A percentile compares a stretch with the other conserved stretches of the same genome.
Conservation (phyloP, 1,284 basidiomycete species). For the Heterobasidion annosum region DNA sequence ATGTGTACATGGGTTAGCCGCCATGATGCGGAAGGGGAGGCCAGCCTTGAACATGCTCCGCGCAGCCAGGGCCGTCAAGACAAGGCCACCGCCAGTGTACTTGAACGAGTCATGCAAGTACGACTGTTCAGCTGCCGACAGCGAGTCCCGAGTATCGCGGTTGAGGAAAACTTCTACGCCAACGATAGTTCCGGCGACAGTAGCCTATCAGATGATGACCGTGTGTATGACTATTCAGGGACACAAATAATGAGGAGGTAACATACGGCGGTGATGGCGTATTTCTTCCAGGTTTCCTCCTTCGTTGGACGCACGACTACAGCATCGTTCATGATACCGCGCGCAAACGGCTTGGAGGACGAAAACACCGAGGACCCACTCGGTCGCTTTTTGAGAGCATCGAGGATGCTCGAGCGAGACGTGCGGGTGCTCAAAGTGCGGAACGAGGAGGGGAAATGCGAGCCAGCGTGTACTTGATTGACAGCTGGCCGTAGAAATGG, state of each 20-base stretch:
- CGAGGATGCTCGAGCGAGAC: constrained; percentile 21
- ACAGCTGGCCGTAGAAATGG: constrained; percentile 12
- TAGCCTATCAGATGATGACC: constrained; percentile 31
- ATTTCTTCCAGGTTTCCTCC: constrained; percentile 36
- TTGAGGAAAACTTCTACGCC: constrained; percentile 63
- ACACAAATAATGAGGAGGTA: not conserved
- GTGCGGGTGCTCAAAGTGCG: constrained; percentile 18
- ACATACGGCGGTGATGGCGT: constrained; percentile 41
- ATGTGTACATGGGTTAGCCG: constrained; percentile 70
- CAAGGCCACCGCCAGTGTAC: constrained; percentile 79
- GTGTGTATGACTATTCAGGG: not conserved
- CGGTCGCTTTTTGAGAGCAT: constrained; percentile 17
- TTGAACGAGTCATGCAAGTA: constrained; percentile 81
- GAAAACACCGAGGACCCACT: constrained; percentile 11
- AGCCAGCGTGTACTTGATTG: not conserved
- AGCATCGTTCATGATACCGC: constrained; percentile 33
- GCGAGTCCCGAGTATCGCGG: constrained; percentile 65
- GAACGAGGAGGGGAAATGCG: constrained; percentile 11
- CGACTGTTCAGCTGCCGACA: constrained; percentile 51
- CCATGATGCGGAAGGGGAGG: constrained; percentile 71
- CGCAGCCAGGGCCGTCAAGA: constrained; percentile 71
- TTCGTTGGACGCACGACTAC: constrained; percentile 27
- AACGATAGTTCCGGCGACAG: constrained; percentile 61
- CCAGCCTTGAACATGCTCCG: constrained; percentile 73
- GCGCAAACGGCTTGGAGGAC: constrained; percentile 16